Conservation (phyloP, 2,329 filamentous ascomycete species). For the Verticillium zaregamsianum region DNA sequence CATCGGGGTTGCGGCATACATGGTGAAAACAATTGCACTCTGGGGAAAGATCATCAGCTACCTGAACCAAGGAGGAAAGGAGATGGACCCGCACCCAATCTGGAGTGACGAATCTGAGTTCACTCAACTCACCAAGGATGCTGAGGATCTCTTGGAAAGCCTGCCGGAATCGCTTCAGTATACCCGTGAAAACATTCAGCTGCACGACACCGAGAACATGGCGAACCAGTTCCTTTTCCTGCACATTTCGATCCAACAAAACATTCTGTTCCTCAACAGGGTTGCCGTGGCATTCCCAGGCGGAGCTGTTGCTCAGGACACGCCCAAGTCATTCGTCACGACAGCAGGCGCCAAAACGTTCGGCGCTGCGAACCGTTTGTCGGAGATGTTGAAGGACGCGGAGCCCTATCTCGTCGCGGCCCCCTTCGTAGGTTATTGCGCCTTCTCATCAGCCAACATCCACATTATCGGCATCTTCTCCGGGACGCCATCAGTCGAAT, state of each 20-base stretch:
- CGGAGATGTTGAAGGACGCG: constrained; percentile 74
- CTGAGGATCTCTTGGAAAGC: constrained; percentile 63
- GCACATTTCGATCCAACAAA: constrained; percentile 86
- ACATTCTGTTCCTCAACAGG: constrained; percentile 82
- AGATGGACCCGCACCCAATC: constrained; percentile 70
- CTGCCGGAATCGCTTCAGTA: constrained; percentile 73
- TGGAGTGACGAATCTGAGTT: constrained; percentile 83
- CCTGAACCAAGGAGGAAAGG: constrained; percentile 83
- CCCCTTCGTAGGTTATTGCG: constrained; percentile 91
- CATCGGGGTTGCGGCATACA: constrained; percentile 92
- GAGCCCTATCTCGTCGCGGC: constrained; percentile 79
- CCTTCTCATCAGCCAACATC: constrained; percentile 90
- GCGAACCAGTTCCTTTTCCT: constrained; percentile 91
- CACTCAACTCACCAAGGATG: constrained; percentile 62
- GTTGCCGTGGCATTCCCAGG: constrained; percentile 74
- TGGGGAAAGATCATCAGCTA: constrained; percentile 92
- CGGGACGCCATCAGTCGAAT: constrained; percentile 71
- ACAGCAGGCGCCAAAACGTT: constrained; percentile 73
- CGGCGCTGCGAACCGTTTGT: constrained; percentile 81
- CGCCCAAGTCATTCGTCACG: constrained; percentile 73
- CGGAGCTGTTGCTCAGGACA: constrained; percentile 60
- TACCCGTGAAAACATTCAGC: constrained; percentile 74
- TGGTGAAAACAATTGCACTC: constrained; percentile 77
- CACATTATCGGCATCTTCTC: constrained; percentile 92
- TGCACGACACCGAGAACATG: constrained; percentile 78